phyloP scores from a whole-genome alignment of 2,329 filamentous ascomycete genomes.

The Fusarium nodosum region DNA sequence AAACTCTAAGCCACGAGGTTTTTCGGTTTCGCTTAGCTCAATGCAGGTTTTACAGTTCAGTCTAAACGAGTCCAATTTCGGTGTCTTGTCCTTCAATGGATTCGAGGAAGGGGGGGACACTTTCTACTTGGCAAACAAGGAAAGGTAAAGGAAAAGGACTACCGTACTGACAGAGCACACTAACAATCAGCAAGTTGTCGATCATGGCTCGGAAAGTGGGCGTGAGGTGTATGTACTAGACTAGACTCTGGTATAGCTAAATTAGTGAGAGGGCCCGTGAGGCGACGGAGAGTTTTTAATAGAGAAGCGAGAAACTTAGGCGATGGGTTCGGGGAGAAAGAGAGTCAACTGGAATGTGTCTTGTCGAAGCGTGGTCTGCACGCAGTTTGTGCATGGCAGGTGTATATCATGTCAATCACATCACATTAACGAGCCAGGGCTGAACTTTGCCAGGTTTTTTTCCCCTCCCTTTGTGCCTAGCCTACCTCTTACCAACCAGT shows the following conservation, averaged over 20 bases:
- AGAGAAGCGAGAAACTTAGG: conserved; percentile 14
- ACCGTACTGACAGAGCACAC: background rate
- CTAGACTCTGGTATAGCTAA: background rate
- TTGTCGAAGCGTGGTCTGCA: conserved; percentile 26
- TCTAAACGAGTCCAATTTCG: conserved; percentile 6
- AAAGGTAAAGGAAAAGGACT: conserved; percentile 11
- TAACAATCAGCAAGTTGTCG: conserved; percentile 26
- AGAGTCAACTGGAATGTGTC: conserved; percentile 37
- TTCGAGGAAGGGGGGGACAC: background rate
- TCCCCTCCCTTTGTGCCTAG: background rate
- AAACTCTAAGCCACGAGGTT: conserved; percentile 20
- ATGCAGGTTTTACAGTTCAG: conserved; percentile 1
- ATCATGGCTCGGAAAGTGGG: conserved; percentile 46
- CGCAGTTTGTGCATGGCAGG: conserved; percentile 14
- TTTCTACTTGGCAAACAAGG: conserved; percentile 1
- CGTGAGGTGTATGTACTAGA: conserved; percentile 21
- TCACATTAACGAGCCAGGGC: conserved; percentile 13
- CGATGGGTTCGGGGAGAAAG: conserved; percentile 48
- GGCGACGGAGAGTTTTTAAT: conserved; percentile 21
- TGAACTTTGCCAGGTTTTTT: conserved; percentile 19
- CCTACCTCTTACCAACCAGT: background rate
- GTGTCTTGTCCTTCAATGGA: conserved; percentile 4
- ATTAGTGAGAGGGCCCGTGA: conserved; percentile 23
- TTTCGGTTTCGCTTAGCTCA: conserved; percentile 14
- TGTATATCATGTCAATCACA: conserved; percentile 5